These are phyloP conservation scores for Dendrostoma leiphaemia DNA, from an alignment of 2,329 filamentous ascomycete species.

Conservation along the genomic window DNA sequence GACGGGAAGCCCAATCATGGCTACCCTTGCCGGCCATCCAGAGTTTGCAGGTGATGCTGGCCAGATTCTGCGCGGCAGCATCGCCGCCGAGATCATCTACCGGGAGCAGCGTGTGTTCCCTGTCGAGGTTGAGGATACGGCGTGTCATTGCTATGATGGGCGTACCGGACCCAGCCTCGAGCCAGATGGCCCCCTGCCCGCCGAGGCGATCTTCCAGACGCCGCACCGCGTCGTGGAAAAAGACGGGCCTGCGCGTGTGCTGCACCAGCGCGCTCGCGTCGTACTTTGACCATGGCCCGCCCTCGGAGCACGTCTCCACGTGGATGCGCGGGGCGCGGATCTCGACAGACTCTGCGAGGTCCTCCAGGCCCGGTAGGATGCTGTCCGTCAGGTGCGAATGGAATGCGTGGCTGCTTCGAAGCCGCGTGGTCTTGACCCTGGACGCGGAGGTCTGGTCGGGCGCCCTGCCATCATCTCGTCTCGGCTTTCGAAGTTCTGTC, in stretches of 20 bases:
- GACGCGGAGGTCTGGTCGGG: not conserved
- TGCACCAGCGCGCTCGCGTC: slow-evolving; percentile 21
- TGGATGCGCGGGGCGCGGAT: slow-evolving; percentile 24
- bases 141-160: too few relatives aligned
- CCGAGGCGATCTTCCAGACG: slow-evolving; percentile 24
- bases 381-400: slow-evolving; percentile 28
- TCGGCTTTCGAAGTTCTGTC: too few relatives aligned
- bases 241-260: slow-evolving; percentile 33
- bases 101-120: too few relatives aligned
- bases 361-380: slow-evolving; percentile 19
- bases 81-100: too few relatives aligned
- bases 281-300: not conserved
- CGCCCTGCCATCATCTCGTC: slow-evolving; percentile 15
- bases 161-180: slow-evolving; percentile 33
- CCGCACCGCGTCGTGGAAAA: slow-evolving; percentile 29
- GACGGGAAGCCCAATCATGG: too few relatives aligned
- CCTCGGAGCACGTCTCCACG: slow-evolving; percentile 23
- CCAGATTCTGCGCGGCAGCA: too few relatives aligned
- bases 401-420: slow-evolving; percentile 28
- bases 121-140: too few relatives aligned
- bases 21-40: too few relatives aligned
- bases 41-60: too few relatives aligned
- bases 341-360: slow-evolving; percentile 13
- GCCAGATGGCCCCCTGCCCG: slow-evolving; percentile 25
- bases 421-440: slow-evolving; percentile 19